Evolutionary conservation across 176 grass and related monocot genomes (phyloP), one percentile per base, ranked within the genome.

Genomic region (Avena insularis): DNA sequence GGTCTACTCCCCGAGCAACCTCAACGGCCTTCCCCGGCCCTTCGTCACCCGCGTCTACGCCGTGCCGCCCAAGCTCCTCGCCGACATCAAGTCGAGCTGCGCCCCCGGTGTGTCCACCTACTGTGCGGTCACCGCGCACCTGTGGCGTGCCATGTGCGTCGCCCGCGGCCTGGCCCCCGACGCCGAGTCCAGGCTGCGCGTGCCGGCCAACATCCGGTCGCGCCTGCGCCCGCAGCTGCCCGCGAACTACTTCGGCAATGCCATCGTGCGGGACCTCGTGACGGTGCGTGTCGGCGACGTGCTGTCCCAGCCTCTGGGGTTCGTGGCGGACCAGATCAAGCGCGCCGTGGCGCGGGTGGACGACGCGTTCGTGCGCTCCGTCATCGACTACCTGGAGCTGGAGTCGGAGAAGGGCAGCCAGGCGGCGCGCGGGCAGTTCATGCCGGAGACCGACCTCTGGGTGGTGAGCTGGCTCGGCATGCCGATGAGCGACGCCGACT

Each of bases 61-160:
- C 75, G 73, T 93, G 5, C 71, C 87, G 4, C 84, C 88, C 58
- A 91, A 90, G 76, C 54, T 89, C 20, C 81, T 96, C 19, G 65
- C 89, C 5, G 67, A 11, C 85, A 87, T 93, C 82, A 90, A 85
- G 82, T 33, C 82, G 5, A 7, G 31, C 3, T 90, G 87, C 66
- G 75, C 62, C 12, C 64, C 81, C 45, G 83, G 91, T 1, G 83
- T 87, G 55, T 94, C 95, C 58, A 97, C 95, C 12, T 97, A 95
- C 91, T 87, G 87, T 55, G 89, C 95, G 4, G 87, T 97, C 4
- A 85, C 86, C 12, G 82, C 95, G 15, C 93, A 95, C 75, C 78
- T 97, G 48, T 95, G 95, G 95, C 90, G 88, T 33, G 93, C 88
- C 85, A 89, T 85, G 75, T 97, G 95, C 91, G 82, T 93, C 7